Evolutionary conservation across 2,329 filamentous ascomycete species (phyloP).

Genomic region (Gnomoniopsis sp.): DNA sequence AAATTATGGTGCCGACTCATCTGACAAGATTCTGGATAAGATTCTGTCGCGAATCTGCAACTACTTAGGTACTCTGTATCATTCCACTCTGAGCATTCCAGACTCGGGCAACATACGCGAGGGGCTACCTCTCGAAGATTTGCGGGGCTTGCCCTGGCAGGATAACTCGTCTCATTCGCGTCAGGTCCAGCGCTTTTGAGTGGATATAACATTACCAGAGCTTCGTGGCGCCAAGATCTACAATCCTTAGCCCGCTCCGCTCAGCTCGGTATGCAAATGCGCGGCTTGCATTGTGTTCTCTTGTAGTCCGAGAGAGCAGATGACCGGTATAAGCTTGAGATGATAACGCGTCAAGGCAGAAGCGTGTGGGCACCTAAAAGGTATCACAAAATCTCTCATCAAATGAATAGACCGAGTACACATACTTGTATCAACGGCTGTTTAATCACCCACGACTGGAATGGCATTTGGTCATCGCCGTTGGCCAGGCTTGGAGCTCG

Average conservation of each 20-base stretch:
- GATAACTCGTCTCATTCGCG: too few species aligned
- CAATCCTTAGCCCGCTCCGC: background rate
- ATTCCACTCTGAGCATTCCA: background rate
- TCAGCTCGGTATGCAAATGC: background rate
- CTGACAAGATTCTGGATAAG: too few species aligned
- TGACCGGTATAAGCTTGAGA: background rate
- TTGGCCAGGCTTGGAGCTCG: slow-evolving; percentile 4
- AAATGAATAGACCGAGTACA: background rate
- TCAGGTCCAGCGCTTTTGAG: too few species aligned
- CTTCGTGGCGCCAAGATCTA: background rate
- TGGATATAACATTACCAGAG: too few species aligned
- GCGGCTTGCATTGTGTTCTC: background rate
- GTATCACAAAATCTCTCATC: background rate
- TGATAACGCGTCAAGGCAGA: background rate
- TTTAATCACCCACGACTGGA: background rate
- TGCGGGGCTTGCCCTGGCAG: background rate
- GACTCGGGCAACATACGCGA: background rate
- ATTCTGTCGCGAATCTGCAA: too few species aligned
- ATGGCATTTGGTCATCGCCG: background rate
- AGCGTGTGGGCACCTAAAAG: background rate
- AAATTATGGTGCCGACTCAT: too few species aligned
- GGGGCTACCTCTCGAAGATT: background rate
- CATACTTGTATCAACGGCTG: background rate
- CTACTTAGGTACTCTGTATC: background rate
- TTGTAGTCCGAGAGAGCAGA: background rate